Conservation (phyloP, 2,329 filamentous ascomycete species). For the Fusarium avenaceum region DNA sequence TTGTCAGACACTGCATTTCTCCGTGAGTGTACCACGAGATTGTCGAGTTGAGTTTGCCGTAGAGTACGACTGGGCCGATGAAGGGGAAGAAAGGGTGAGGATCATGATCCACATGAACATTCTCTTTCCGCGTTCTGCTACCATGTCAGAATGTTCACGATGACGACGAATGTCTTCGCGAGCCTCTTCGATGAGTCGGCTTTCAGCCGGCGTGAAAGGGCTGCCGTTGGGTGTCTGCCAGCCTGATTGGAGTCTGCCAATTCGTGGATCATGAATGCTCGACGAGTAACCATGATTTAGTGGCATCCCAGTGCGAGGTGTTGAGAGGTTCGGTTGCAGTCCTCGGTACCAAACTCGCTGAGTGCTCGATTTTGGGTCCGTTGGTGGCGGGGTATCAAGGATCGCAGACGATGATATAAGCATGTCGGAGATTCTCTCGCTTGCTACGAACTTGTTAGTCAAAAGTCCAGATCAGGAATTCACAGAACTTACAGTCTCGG, state of each 20-base stretch:
- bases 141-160: constrained; percentile 47
- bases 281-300: constrained; percentile 47
- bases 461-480: no score
- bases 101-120: constrained; percentile 58
- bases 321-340: constrained; percentile 16
- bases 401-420: constrained; percentile 47
- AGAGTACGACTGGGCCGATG: constrained; percentile 60
- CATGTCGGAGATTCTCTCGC: constrained; percentile 42
- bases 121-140: constrained; percentile 50
- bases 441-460: constrained; percentile 35
- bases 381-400: constrained; percentile 37
- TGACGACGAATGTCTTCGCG: constrained; percentile 51
- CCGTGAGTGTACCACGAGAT: constrained; percentile 65
- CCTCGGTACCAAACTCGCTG: constrained; percentile 32
- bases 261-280: constrained; percentile 36
- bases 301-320: constrained; percentile 25
- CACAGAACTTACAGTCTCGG: constrained; percentile 39
- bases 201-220: constrained; percentile 50
- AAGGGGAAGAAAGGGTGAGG: constrained; percentile 62
- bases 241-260: constrained; percentile 14
- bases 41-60: constrained; percentile 60
- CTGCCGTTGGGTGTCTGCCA: constrained; percentile 31
- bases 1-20: constrained; percentile 57
- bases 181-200: constrained; percentile 51
- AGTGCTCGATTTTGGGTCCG: constrained; percentile 17